These are phyloP conservation scores for Ascocoryne sarcoides DNA, from an alignment of 2,329 filamentous ascomycete genomes.

Conservation along the genomic window DNA sequence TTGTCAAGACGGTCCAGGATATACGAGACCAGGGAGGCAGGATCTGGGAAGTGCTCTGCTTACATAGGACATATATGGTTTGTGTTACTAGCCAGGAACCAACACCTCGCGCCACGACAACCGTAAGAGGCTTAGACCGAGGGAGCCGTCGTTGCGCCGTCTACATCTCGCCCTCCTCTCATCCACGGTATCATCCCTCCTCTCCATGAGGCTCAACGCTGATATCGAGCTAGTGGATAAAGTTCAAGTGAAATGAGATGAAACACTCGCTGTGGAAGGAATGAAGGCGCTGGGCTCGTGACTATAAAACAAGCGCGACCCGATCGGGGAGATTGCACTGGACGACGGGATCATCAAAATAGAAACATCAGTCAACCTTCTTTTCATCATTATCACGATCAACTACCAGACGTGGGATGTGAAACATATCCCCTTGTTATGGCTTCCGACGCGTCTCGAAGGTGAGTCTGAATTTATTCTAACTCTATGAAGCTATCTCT, in stretches of 20 bases:
- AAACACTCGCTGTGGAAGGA: neutral
- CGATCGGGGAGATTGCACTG: neutral
- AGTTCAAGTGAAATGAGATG: neutral
- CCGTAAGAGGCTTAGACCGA: too few species aligned
- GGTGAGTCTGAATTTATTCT: constrained; percentile 12
- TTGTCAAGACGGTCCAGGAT: too few species aligned
- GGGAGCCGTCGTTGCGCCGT: too few species aligned
- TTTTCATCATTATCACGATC: neutral
- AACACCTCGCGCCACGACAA: too few species aligned
- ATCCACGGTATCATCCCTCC: too few species aligned
- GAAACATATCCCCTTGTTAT: constrained; percentile 10
- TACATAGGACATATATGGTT: too few species aligned
- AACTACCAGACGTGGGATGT: neutral
- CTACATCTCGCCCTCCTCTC: too few species aligned
- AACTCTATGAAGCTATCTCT: neutral
- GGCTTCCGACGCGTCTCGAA: constrained; percentile 24
- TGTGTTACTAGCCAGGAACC: too few species aligned
- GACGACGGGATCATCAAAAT: constrained; percentile 1
- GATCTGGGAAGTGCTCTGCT: too few species aligned
- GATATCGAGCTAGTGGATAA: too few species aligned
- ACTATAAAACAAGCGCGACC: constrained; percentile 1
- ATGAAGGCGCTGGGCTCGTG: constrained; percentile 1
- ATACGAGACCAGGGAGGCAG: too few species aligned
- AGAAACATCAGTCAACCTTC: neutral
- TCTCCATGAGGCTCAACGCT: too few species aligned